Evolutionary conservation across 2,329 filamentous ascomycete species (phyloP), one percentile per base, ranked within the genome.

Genomic region (Fusarium guadeloupense): DNA sequence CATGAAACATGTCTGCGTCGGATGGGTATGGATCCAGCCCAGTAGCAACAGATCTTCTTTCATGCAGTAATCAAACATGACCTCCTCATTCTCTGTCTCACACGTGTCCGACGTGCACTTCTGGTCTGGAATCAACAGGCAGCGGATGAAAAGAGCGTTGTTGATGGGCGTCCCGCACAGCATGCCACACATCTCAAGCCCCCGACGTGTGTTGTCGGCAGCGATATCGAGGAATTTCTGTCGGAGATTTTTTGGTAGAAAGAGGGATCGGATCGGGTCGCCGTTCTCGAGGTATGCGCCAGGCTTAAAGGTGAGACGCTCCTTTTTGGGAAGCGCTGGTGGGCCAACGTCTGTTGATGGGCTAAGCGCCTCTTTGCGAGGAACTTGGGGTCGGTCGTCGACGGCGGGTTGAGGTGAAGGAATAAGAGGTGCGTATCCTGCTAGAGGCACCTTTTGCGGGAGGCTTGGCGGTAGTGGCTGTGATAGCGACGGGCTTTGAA

Each of bases 21-120:
- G 95, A 74, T 99, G 95, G 0, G 95, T 99, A 73, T 99, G 95
- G 59, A 99, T 99, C 95, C 95, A 99, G 33, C 94, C 94, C 6
- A 97, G 83, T 47, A 96, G 87, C 75, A 97, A 85, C 30, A 98
- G 77, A 58, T 96, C 91, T 70, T 96, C 86, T 6, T 82, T 83
- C 68, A 95, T 91, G 71, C 93, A 96, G 74, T 94, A 97, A 52
- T 97, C 92, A 67, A 97, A 93, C 23, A 97, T 83, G 1, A 87
- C 86, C 25, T 85, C 85, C 74, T 96, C 93, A 65, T 97, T 95
- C 41, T 92, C 87, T 17, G 92, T 98, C 76, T 98, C 94, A 74
- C 95, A 99, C 0, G 95, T 98, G 72, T 99, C 94, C 4, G 89
- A 88, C 0, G 94, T 97, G 70, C 90, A 89, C 47, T 87, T 90